These are phyloP conservation scores for Rhodamnia rubescens DNA, from an alignment of 345 rosid genomes.

Conservation along the genomic window DNA sequence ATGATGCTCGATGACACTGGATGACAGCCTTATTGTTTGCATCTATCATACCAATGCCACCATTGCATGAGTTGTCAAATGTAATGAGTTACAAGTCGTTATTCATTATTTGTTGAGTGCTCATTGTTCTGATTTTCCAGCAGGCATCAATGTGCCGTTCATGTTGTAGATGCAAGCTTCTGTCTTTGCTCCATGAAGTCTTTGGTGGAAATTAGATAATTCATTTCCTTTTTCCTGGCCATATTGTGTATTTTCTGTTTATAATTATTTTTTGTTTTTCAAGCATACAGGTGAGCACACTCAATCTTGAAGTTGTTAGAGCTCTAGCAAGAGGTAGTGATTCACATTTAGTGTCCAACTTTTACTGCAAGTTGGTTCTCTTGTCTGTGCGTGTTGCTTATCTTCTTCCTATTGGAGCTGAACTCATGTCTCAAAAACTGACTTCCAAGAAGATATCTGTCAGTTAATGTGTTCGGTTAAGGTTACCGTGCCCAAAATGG, in stretches of 20 bases:
- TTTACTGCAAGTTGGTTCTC: background rate
- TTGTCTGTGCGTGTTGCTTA: background rate
- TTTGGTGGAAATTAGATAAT: background rate
- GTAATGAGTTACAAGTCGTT: background rate
- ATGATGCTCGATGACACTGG: background rate
- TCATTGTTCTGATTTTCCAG: background rate
- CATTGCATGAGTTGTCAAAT: background rate
- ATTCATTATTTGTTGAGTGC: background rate
- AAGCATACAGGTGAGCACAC: conserved; percentile 55
- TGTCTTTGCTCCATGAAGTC: background rate
- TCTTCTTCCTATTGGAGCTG: background rate
- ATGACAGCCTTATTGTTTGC: background rate
- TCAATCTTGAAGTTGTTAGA: conserved; percentile 88
- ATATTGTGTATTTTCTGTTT: background rate
- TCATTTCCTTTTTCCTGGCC: background rate
- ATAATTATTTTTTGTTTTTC: background rate
- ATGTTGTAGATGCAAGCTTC: background rate
- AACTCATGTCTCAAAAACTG: background rate
- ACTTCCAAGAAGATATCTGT: background rate
- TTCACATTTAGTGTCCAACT: background rate
- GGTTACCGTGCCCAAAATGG: background rate
- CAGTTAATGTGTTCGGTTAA: background rate
- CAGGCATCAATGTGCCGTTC: background rate
- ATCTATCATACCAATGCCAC: background rate
- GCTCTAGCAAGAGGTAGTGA: conserved; percentile 73